Percentiles rank a stretch among this genome's conserved stretches.
Conservation (phyloP, 495 filamentous ascomycete species). For the Saxispiralis lemnorum region DNA sequence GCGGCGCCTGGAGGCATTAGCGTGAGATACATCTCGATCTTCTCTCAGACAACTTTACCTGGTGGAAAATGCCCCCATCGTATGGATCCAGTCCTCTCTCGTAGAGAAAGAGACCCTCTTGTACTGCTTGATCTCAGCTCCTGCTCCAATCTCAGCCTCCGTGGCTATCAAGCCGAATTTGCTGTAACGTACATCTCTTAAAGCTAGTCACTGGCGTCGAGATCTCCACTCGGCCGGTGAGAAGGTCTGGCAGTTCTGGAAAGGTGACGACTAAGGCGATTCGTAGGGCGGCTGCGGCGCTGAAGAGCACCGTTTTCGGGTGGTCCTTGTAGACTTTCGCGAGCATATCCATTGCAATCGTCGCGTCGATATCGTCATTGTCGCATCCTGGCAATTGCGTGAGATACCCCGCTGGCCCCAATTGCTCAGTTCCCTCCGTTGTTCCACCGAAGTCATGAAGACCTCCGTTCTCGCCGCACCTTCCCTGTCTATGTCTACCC, state of each 20-base stretch:
- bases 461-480: background rate
- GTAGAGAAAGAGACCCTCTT: conserved; percentile 92
- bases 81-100: conserved; percentile 93
- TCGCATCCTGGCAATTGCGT: background rate
- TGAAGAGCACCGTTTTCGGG: conserved; percentile 58
- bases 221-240: conserved; percentile 85
- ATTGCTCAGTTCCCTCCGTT: too few species aligned
- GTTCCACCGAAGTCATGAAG: background rate
- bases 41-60: conserved; percentile 41
- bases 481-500: background rate
- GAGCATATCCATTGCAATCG: conserved; percentile 7
- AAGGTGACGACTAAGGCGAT: conserved; percentile 65
- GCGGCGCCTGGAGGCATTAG: conserved; percentile 75
- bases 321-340: conserved; percentile 31
- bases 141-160: background rate
- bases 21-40: too few species aligned
- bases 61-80: conserved; percentile 93
- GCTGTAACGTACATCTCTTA: conserved; percentile 58
- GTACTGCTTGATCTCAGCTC: conserved; percentile 37
- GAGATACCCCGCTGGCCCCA: background rate
- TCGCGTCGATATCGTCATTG: background rate
- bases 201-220: conserved; percentile 95
- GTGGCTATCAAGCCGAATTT: background rate
- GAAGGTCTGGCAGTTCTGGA: conserved; percentile 65
- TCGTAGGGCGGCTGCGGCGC: conserved; percentile 58